Evolutionary conservation across 2,329 filamentous ascomycete genomes (phyloP).

Genomic region (Aspergillus fumigatiaffinis): DNA sequence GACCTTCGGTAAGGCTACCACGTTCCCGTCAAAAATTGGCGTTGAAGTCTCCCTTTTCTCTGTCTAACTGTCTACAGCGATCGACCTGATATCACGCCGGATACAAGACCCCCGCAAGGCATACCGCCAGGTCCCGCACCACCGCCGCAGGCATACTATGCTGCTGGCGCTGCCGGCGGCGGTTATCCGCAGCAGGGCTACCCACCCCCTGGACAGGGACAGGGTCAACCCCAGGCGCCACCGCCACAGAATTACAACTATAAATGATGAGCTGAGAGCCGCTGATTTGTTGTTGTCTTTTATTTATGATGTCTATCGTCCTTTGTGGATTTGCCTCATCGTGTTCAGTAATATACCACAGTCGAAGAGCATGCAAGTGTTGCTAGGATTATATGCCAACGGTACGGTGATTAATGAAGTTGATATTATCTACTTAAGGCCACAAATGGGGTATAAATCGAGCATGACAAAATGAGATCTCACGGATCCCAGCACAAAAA

Average conservation of each 20-base stretch:
- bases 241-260: conserved; percentile 17
- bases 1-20: conserved; percentile 29
- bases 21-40: neutral
- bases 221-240: conserved; percentile 12
- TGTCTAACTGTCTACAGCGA: conserved; percentile 20
- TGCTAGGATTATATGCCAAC: neutral
- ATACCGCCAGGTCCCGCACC: conserved; percentile 24
- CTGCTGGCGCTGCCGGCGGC: neutral
- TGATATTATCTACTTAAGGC: neutral
- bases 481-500: neutral
- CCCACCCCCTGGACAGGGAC: conserved; percentile 16
- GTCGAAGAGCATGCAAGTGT: neutral
- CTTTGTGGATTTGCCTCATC: neutral
- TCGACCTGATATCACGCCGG: conserved; percentile 36
- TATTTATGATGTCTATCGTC: neutral
- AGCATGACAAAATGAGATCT: neutral
- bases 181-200: conserved; percentile 8
- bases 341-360: neutral
- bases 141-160: conserved; percentile 19
- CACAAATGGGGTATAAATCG: conserved; percentile 5
- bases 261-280: conserved; percentile 13
- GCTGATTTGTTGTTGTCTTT: neutral
- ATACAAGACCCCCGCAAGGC: conserved; percentile 30
- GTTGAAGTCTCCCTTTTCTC: neutral
- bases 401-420: neutral